Evolutionary conservation across 441 rosid genomes (phyloP).

Genomic region (Melastoma candidum): DNA sequence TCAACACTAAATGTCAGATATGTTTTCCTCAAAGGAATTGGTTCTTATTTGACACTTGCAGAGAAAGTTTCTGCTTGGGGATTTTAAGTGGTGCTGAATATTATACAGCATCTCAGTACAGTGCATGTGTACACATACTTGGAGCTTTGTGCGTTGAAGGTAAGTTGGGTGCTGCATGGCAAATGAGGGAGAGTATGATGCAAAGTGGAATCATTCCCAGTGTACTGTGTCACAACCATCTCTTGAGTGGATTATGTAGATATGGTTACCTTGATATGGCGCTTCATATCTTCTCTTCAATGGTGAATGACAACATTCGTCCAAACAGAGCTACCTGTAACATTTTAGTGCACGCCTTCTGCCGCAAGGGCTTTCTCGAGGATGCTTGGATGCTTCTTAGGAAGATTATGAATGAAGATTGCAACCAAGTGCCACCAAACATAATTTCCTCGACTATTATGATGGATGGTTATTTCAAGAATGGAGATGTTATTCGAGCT

Average conservation of each 20-base stretch:
- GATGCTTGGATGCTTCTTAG: conserved; percentile 37
- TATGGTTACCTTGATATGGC: conserved; percentile 43
- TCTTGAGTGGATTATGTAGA: conserved; percentile 48
- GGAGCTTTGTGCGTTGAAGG: conserved; percentile 48
- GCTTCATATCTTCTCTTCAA: conserved; percentile 31
- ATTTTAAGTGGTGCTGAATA: conserved; percentile 13
- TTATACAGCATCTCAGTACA: conserved; percentile 21
- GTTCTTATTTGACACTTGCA: conserved; percentile 22
- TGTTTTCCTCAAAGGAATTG: neutral
- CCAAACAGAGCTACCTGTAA: conserved; percentile 57
- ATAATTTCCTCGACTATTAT: conserved; percentile 46
- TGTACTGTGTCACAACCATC: conserved; percentile 50
- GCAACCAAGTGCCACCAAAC: conserved; percentile 23
- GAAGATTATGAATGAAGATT: conserved; percentile 29
- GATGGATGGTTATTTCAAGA: conserved; percentile 58
- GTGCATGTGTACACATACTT: conserved; percentile 21
- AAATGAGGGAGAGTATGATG: conserved; percentile 43
- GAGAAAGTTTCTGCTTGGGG: conserved; percentile 34
- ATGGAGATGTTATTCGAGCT: conserved; percentile 38
- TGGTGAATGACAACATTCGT: conserved; percentile 38
- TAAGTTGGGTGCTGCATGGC: conserved; percentile 51
- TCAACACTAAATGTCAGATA: neutral
- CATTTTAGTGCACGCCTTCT: conserved; percentile 51
- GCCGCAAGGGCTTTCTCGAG: conserved; percentile 40
- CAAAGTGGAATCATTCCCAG: conserved; percentile 42